These are phyloP conservation scores for Papiliotrema nemorosa DNA, from an alignment of 1,284 basidiomycete species.

Conservation along the genomic window DNA sequence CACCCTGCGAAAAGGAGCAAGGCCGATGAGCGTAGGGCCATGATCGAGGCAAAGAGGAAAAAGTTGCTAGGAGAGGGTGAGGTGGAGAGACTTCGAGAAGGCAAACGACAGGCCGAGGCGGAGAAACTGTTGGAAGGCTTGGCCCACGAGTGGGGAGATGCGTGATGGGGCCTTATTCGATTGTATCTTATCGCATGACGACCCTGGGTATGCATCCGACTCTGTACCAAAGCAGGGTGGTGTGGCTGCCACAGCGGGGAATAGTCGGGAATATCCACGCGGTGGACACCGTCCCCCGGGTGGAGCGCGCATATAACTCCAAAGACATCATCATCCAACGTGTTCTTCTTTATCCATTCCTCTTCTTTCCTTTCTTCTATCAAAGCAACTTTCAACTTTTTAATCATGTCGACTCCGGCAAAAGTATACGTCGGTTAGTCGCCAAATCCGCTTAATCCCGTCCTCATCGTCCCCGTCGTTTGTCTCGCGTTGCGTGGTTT, in stretches of 20 bases:
- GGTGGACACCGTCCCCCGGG: no score
- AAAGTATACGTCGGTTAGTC: constrained; percentile 31
- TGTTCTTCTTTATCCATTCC: constrained; percentile 5
- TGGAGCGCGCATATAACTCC: no score
- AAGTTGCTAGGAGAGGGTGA: constrained; percentile 55
- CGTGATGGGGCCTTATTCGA: no score
- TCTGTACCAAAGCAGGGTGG: no score
- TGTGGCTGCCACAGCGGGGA: no score
- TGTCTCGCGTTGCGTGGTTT: constrained; percentile 6
- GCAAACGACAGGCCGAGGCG: constrained; percentile 29
- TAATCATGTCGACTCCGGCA: constrained; percentile 13
- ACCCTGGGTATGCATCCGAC: no score
- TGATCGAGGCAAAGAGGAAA: constrained; percentile 74
- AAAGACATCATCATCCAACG: constrained; percentile 6
- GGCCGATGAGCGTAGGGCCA: constrained; percentile 68
- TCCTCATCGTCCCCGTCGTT: neutral
- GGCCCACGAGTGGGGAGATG: constrained; percentile 23
- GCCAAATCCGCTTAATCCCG: neutral
- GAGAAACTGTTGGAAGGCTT: constrained; percentile 35
- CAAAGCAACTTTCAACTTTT: constrained; percentile 4
- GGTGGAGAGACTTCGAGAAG: constrained; percentile 25
- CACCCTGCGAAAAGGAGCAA: constrained; percentile 74
- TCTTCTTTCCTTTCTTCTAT: constrained; percentile 1
- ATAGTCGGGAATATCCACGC: no score
- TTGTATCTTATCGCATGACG: no score